phyloP scores from a whole-genome alignment of 345 rosid species.

The Linum usitatissimum region DNA sequence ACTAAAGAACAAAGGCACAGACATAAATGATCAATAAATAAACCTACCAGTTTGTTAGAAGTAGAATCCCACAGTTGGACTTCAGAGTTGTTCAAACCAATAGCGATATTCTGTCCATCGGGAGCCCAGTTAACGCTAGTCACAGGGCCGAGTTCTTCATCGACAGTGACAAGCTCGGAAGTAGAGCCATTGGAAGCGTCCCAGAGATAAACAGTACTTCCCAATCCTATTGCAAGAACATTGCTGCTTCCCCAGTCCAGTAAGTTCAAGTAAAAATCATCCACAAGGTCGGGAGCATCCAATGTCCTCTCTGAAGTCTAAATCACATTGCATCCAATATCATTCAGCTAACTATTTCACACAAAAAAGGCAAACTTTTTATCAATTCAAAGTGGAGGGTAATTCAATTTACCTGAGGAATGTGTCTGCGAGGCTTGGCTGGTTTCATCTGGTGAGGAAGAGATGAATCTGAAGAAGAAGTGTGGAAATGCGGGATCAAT shows the following conservation, averaged over 20 bases:
- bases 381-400: too few species aligned
- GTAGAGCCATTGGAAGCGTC: slow-evolving; percentile 37
- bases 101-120: slow-evolving; percentile 33
- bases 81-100: slow-evolving; percentile 41
- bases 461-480: slow-evolving; percentile 1
- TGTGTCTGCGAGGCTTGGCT: slow-evolving; percentile 23
- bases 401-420: slow-evolving; percentile 30
- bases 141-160: slow-evolving; percentile 34
- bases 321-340: neutral
- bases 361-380: neutral
- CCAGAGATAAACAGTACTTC: slow-evolving; percentile 34
- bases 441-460: slow-evolving; percentile 19
- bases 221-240: slow-evolving; percentile 32
- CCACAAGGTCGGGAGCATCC: slow-evolving; percentile 42
- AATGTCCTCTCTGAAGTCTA: slow-evolving; percentile 41
- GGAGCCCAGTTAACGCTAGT: slow-evolving; percentile 53
- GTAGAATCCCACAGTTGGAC: slow-evolving; percentile 44
- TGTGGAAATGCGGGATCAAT: slow-evolving; percentile 11
- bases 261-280: slow-evolving; percentile 41
- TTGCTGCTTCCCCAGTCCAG: slow-evolving; percentile 45
- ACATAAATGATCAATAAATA: neutral
- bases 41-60: slow-evolving; percentile 21
- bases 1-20: too few species aligned
- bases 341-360: neutral
- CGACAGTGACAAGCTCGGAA: slow-evolving; percentile 41